Conservation (phyloP, 192 early-diverging fungal species). For the Spinellus fusiger region DNA sequence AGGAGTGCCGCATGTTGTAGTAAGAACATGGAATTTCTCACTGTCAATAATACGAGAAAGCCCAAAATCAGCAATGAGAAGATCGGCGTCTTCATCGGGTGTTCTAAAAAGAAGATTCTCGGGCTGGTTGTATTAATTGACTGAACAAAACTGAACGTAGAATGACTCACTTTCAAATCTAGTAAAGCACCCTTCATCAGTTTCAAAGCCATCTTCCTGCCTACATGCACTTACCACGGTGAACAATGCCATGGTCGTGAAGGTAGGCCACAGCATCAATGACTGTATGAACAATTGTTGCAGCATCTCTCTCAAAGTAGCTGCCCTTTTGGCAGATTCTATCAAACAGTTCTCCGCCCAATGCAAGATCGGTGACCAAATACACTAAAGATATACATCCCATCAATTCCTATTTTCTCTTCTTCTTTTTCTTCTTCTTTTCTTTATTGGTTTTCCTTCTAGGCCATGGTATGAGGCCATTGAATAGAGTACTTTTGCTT, state of each 20-base stretch:
- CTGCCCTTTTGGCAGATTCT: conserved; percentile 63
- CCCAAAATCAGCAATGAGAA: conserved; percentile 83
- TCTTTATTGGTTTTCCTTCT: no score
- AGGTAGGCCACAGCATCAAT: conserved; percentile 76
- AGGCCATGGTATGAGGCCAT: no score
- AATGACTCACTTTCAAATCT: conserved; percentile 26
- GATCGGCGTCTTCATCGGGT: conserved; percentile 46
- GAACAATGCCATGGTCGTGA: conserved; percentile 83
- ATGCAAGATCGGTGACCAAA: conserved; percentile 69
- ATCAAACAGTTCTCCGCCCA: conserved; percentile 93
- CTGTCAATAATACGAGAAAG: conserved; percentile 61
- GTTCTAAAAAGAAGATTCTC: conserved; percentile 75
- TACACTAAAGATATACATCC: conserved; percentile 45
- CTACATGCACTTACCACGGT: conserved; percentile 52
- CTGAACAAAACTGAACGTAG: neutral
- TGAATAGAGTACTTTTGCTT: no score
- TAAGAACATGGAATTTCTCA: conserved; percentile 52
- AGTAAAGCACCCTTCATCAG: neutral
- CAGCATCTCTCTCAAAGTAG: conserved; percentile 78
- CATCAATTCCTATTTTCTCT: neutral
- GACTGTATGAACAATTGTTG: conserved; percentile 69
- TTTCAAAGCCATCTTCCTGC: neutral
- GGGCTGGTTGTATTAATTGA: conserved; percentile 37
- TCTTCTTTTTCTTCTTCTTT: neutral
- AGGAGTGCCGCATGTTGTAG: conserved; percentile 71